phyloP scores from a whole-genome alignment of 371 early-diverging fungal species.

The Parasitella parasitica region DNA sequence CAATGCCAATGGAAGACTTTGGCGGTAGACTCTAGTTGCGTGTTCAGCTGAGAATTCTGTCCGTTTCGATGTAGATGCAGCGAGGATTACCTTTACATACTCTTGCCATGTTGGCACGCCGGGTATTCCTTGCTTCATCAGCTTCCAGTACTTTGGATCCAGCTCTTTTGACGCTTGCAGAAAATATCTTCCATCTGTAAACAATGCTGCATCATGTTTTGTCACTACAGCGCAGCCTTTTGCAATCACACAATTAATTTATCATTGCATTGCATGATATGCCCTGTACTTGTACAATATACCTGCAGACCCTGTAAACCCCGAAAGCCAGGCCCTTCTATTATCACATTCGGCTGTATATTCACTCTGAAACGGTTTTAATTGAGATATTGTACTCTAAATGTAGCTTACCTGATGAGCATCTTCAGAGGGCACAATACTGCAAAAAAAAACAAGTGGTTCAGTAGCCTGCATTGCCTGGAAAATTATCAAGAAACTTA shows the following conservation, averaged over 20 bases:
- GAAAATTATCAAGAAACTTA: background rate
- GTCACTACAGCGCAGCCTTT: constrained; percentile 80
- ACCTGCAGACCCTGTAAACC: constrained; percentile 97
- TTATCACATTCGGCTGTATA: constrained; percentile 89
- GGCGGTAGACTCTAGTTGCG: constrained; percentile 52
- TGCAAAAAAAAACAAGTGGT: constrained; percentile 1
- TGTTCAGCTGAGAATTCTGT: too few relatives aligned
- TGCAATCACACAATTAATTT: background rate
- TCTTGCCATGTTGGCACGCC: constrained; percentile 87
- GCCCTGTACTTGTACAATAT: constrained; percentile 3
- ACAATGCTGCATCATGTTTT: constrained; percentile 74
- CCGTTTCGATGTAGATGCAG: too few relatives aligned
- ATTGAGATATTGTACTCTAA: background rate
- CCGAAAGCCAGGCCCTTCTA: constrained; percentile 86
- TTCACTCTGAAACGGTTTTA: constrained; percentile 71
- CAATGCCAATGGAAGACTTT: constrained; percentile 75
- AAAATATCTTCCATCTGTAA: constrained; percentile 99
- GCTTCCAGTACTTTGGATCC: constrained; percentile 78
- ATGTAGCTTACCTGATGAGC: constrained; percentile 89
- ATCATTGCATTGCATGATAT: background rate
- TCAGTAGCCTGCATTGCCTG: background rate
- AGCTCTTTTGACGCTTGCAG: constrained; percentile 95
- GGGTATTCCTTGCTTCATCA: constrained; percentile 89
- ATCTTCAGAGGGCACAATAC: constrained; percentile 91
- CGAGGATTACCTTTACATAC: constrained; percentile 75